Base-by-base conservation (phyloP, 331 rosid species). In the Quercus lobata region DNA sequence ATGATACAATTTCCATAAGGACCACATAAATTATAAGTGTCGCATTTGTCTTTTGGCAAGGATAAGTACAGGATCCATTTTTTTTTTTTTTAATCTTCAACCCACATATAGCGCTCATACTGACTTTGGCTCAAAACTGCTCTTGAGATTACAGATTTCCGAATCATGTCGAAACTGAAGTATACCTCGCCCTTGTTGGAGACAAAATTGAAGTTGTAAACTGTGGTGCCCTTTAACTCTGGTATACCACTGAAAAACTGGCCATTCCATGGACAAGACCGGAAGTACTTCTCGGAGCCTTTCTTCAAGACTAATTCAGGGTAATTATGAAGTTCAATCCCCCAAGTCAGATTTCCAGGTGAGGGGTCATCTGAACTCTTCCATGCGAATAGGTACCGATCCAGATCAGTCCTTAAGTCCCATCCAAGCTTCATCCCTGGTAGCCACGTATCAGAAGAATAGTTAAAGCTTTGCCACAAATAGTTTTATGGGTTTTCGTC, bases 41-140 rank as follows among this genome's bases (percentile, higher is more conserved):
- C 93, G 54, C 91, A 90, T 5, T 53, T 68, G 82, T 88, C 93
- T 80, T 84, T 57, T 25, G 93, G 93, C 29, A 86, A 81, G 29
- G 88, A 82, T 41, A 82, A 68, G 78, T 86, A 88, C 2, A 24
- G 44, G 44, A 35, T 6, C 44, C 0, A 0, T n/a, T n/a, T n/a
- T n/a, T n/a, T n/a, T n/a, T 35, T 7, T 35, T 7, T 5, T 34
- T 25, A 0, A 88, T 16, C 22, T 1, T 35, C 9, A 35, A 35
- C 44, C 9, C 44, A 35, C 9, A 0, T 6, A 0, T 6, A 35
- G 44, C 9, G 0, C 44, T 35, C 44, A 35, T 35, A 35, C 44
- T 35, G 9, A 35, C 44, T 86, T 68, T 74, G 88, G 80, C 84
- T 81, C 79, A 88, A 1, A 10, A 83, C 79, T 19, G 70, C 12